Percentiles rank a stretch among this genome's conserved stretches.
Conservation (phyloP, 768 basidiomycete genomes). For the Tulasnella sp. region DNA sequence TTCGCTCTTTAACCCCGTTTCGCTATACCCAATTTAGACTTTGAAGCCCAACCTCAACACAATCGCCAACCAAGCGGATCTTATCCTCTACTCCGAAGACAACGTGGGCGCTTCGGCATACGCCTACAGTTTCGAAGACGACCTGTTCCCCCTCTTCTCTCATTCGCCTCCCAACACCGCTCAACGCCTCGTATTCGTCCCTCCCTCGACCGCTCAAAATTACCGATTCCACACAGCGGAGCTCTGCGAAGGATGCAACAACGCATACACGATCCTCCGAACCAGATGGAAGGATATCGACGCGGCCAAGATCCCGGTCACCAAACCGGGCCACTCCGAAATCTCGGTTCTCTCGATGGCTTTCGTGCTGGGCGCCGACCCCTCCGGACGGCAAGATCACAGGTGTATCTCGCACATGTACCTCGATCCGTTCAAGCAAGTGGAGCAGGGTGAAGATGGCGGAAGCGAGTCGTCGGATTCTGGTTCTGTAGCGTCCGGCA, state of each 20-base stretch:
- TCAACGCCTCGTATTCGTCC: conserved; percentile 11
- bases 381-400: conserved; percentile 21
- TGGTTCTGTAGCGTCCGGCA: not conserved
- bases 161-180: conserved; percentile 17
- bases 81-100: conserved; percentile 28
- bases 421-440: conserved; percentile 19
- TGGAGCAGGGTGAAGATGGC: not conserved
- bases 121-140: conserved; percentile 26
- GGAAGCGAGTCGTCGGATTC: not conserved
- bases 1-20: not conserved
- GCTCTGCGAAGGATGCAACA: conserved; percentile 23
- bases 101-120: conserved; percentile 22
- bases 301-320: conserved; percentile 2
- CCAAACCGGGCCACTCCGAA: conserved; percentile 5
- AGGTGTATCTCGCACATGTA: conserved; percentile 28
- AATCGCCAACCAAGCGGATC: conserved; percentile 24
- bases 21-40: not conserved
- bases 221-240: conserved; percentile 21
- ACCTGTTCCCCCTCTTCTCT: conserved; percentile 22
- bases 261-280: conserved; percentile 26
- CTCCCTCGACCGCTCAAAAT: conserved; percentile 17
- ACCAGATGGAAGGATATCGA: conserved; percentile 21
- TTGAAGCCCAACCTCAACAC: conserved; percentile 27
- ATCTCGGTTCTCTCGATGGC: conserved; percentile 29
- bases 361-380: conserved; percentile 24